Evolutionary conservation across 768 basidiomycete species (phyloP).

Genomic region (Gloeophyllum trabeum): DNA sequence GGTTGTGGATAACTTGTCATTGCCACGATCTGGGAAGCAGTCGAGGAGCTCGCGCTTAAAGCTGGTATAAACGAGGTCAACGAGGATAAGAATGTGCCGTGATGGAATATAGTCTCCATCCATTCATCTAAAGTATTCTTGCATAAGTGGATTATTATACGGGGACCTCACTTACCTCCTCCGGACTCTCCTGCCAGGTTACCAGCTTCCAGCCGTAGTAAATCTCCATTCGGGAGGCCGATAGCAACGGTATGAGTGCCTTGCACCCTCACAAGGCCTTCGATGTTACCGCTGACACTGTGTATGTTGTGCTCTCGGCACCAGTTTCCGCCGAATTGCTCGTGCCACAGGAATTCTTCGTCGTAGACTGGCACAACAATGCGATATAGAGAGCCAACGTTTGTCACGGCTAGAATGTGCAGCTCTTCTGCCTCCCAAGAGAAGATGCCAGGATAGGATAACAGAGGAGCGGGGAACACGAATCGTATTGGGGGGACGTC

Average conservation of each 20-base stretch:
- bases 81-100: slow-evolving; percentile 55
- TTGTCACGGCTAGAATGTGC: slow-evolving; percentile 62
- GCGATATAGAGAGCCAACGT: slow-evolving; percentile 62
- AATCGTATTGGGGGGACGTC: slow-evolving; percentile 61
- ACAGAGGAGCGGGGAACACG: slow-evolving; percentile 60
- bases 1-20: slow-evolving; percentile 67
- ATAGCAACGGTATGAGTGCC: slow-evolving; percentile 58
- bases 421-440: slow-evolving; percentile 35
- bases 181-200: slow-evolving; percentile 39
- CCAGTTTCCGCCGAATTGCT: slow-evolving; percentile 41
- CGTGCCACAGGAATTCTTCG: slow-evolving; percentile 45
- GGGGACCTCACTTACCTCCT: no score
- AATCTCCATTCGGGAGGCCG: slow-evolving; percentile 44
- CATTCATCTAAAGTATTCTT: slow-evolving; percentile 58
- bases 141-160: no score
- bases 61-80: slow-evolving; percentile 55
- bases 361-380: slow-evolving; percentile 51
- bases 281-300: slow-evolving; percentile 27
- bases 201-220: slow-evolving; percentile 63
- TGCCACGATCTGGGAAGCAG: slow-evolving; percentile 54
- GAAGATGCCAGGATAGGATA: slow-evolving; percentile 57
- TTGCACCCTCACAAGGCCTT: slow-evolving; percentile 43
- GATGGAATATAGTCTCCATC: slow-evolving; percentile 54
- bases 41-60: slow-evolving; percentile 31
- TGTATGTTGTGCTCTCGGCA: slow-evolving; percentile 59